Evolutionary conservation across 2,329 filamentous ascomycete genomes (phyloP).

Genomic region (Aspergillus glaucus): DNA sequence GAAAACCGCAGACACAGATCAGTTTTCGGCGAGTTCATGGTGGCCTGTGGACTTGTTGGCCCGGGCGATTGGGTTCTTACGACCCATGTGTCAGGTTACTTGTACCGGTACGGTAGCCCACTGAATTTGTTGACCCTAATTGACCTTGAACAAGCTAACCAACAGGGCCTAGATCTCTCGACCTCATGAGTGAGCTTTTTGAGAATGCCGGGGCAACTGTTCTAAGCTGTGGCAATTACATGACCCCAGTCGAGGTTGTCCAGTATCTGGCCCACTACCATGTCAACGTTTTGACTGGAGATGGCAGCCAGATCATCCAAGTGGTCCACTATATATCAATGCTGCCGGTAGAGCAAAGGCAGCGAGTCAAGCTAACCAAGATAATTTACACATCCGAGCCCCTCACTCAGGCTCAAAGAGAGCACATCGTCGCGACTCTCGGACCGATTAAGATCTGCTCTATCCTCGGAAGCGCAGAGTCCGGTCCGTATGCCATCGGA

Average conservation of each 20-base stretch:
- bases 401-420: slow-evolving; percentile 28
- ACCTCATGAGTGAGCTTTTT: slow-evolving; percentile 35
- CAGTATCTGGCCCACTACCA: slow-evolving; percentile 25
- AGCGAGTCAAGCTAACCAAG: slow-evolving; percentile 30
- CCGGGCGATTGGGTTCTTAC: slow-evolving; percentile 37
- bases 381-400: slow-evolving; percentile 43
- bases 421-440: slow-evolving; percentile 25
- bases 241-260: slow-evolving; percentile 19
- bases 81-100: slow-evolving; percentile 27
- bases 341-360: slow-evolving; percentile 12
- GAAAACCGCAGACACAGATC: slow-evolving; percentile 41
- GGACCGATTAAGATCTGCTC: slow-evolving; percentile 34
- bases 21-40: slow-evolving; percentile 28
- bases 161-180: slow-evolving; percentile 24
- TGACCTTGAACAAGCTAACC: not conserved
- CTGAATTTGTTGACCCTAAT: no score
- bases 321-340: slow-evolving; percentile 32
- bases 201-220: slow-evolving; percentile 40
- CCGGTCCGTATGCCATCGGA: slow-evolving; percentile 35
- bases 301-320: slow-evolving; percentile 35
- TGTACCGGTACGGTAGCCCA: slow-evolving; percentile 32
- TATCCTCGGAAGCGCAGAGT: slow-evolving; percentile 39
- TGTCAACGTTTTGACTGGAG: slow-evolving; percentile 35
- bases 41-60: slow-evolving; percentile 22
- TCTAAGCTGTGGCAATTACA: slow-evolving; percentile 30